These are phyloP conservation scores for Metarhizium humberi DNA, from an alignment of 2,329 filamentous ascomycete species.

Conservation along the genomic window DNA sequence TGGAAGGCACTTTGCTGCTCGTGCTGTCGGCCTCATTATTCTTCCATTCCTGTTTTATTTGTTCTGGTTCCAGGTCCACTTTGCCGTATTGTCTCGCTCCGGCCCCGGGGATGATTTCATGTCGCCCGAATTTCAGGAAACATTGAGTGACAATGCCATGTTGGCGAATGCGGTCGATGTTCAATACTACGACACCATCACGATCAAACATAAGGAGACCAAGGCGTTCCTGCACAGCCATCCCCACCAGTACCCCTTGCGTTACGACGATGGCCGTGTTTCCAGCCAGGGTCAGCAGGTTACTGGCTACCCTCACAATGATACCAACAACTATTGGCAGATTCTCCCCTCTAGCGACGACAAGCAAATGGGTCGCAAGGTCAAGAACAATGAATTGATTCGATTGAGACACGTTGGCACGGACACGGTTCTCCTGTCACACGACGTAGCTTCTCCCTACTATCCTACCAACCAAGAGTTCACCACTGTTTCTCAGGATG, in stretches of 20 bases:
- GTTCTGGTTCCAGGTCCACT: conserved; percentile 99
- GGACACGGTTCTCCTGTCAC: conserved; percentile 77
- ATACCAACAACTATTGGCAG: conserved; percentile 98
- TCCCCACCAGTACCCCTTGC: conserved; percentile 75
- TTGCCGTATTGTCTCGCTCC: conserved; percentile 76
- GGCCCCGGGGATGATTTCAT: conserved; percentile 98
- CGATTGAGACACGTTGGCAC: conserved; percentile 82
- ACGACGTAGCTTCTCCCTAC: conserved; percentile 94
- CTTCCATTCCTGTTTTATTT: conserved; percentile 96
- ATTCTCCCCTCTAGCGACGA: conserved; percentile 63
- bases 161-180: conserved; percentile 76
- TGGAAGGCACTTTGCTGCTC: conserved; percentile 80
- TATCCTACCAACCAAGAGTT: conserved; percentile 99
- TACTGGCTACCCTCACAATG: conserved; percentile 94
- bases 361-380: conserved; percentile 48
- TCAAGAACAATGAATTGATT: conserved; percentile 78
- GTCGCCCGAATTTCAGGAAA: conserved; percentile 97
- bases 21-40: conserved; percentile 75
- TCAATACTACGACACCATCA: conserved; percentile 82
- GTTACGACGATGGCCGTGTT: conserved; percentile 94
- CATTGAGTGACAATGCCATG: conserved; percentile 90
- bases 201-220: conserved; percentile 92
- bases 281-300: conserved; percentile 98
- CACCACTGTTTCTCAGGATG: conserved; percentile 66
- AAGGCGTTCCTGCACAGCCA: conserved; percentile 96